Evolutionary conservation across 441 rosid species (phyloP), one percentile per base, ranked within the genome.

Genomic region (Jatropha multifida): DNA sequence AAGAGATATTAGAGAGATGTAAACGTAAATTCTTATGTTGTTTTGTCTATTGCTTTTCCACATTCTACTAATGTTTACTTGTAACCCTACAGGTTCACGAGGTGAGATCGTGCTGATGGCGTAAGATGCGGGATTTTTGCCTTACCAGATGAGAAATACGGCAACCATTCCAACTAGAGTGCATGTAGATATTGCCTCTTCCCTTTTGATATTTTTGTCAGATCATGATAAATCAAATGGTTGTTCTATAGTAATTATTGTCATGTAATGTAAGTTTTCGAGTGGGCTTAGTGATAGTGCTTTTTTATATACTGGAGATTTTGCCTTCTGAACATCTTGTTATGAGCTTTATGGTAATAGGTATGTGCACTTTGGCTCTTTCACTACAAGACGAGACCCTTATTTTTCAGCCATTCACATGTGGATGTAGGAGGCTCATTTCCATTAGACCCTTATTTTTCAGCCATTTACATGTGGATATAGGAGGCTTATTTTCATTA

Each of bases 1-100:
- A 76, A 56, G 88, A 85, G 71, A 83, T 90, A 65, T 79, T 83
- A 40, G 88, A 88, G 69, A 85, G 74, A 87, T 85, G 94, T 90
- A 86, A 72, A 52, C 11, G 61, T 48, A 23, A 27, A 56, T 54
- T 61, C 59, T 60, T 76, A 26, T 52, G 17, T 23, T 64, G 49
- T 41, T 23, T 37, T 18, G 10, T 42, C 55, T 32, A 17, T 74
- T 49, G 71, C 60, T 41, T 66, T 20, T 65, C 32, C 64, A 18
- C 37, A 64, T n/a, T 71, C 12, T 69, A 18, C 26, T 23, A 7
- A 68, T 62, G 61, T 5, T 27, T 64, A 26, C 27, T 63, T 49
- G 54, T 61, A 11, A 46, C 52, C 3, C 69, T 73, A 67, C 89
- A 87, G 90, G 90, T 75, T 76, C 81, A 15, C 78, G 48, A 48